Percentiles rank a stretch among this genome's conserved stretches.
Conservation (phyloP, 768 basidiomycete genomes). For the Calocera cornea region DNA sequence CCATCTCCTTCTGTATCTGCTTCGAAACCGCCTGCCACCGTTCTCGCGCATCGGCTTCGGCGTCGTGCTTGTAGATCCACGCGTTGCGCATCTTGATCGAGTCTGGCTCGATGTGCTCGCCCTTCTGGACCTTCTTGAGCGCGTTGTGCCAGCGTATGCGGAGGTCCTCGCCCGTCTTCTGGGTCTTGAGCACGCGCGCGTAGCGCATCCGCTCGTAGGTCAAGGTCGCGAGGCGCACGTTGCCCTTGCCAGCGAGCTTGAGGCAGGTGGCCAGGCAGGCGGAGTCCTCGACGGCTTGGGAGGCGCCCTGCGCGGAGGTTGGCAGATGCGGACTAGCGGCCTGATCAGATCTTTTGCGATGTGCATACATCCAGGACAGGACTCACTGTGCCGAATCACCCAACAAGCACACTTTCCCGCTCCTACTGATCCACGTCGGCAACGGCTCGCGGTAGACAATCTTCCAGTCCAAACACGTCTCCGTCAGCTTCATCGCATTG, state of each 20-base stretch:
- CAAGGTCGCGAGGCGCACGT: constrained; percentile 8
- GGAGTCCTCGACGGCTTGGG: constrained; percentile 8
- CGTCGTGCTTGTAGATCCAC: neutral
- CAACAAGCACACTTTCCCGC: constrained; percentile 7
- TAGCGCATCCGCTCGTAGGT: constrained; percentile 10
- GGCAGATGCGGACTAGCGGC: constrained; percentile 2
- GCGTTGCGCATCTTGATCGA: constrained; percentile 7
- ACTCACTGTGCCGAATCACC: neutral
- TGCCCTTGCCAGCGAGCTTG: neutral
- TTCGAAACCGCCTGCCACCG: neutral
- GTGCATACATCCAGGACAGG: neutral
- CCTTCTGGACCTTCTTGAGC: neutral
- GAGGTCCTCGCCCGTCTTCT: constrained; percentile 11
- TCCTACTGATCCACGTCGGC: constrained; percentile 10
- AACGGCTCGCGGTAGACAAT: constrained; percentile 12
- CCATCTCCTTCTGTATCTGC: constrained; percentile 10
- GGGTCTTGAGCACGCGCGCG: constrained; percentile 11
- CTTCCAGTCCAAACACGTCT: constrained; percentile 11
- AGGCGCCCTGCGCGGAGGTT: constrained; percentile 6
- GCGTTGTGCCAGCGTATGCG: constrained; percentile 8
- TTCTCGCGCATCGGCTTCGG: neutral
- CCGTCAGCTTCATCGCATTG: constrained; percentile 10
- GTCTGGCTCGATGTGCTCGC: constrained; percentile 6
- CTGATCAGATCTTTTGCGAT: neutral
- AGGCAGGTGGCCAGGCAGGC: constrained; percentile 10